A percentile compares a stretch with the other conserved stretches of the same genome.
Evolutionary conservation across 805 yeast genomes (phyloP).

Genomic region (Suhomyces emberorum): DNA sequence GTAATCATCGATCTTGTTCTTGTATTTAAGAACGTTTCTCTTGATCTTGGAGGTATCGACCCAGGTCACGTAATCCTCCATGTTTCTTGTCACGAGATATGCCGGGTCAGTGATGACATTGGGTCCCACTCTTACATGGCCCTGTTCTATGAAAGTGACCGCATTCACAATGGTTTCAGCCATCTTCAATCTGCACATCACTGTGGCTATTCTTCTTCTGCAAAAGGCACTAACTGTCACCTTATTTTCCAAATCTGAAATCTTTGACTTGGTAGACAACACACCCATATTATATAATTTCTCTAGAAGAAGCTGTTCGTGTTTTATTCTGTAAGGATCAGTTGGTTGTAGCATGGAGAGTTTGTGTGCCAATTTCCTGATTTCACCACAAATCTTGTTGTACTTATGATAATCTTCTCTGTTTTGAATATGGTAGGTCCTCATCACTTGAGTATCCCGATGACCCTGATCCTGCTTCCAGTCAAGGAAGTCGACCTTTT

Average conservation of each 20-base stretch:
- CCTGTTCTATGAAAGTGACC: constrained; percentile 89
- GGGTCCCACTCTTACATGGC: constrained; percentile 97
- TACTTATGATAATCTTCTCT: constrained; percentile 95
- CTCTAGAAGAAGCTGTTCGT: constrained; percentile 83
- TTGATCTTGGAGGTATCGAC: constrained; percentile 94
- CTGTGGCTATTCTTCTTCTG: constrained; percentile 88
- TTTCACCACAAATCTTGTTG: constrained; percentile 87
- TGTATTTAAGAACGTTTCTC: constrained; percentile 80
- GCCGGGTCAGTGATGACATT: constrained; percentile 95
- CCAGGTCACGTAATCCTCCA: constrained; percentile 98
- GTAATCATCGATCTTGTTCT: constrained; percentile 65
- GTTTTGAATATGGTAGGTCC: constrained; percentile 88
- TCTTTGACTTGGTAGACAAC: constrained; percentile 81
- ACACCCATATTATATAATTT: constrained; percentile 88
- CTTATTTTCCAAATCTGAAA: constrained; percentile 87
- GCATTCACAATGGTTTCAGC: constrained; percentile 88
- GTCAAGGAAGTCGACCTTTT: constrained; percentile 93
- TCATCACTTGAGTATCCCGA: constrained; percentile 94
- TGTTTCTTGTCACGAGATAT: constrained; percentile 81
- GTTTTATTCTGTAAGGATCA: constrained; percentile 84
- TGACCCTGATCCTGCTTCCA: constrained; percentile 97
- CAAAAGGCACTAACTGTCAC: constrained; percentile 90
- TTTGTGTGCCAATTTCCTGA: constrained; percentile 82
- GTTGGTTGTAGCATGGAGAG: constrained; percentile 80
- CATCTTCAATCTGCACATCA: constrained; percentile 93